Percentiles rank a stretch among this genome's conserved stretches.
Conservation (phyloP, 805 yeast genomes). For the Sugiyamaella lignohabitans region DNA sequence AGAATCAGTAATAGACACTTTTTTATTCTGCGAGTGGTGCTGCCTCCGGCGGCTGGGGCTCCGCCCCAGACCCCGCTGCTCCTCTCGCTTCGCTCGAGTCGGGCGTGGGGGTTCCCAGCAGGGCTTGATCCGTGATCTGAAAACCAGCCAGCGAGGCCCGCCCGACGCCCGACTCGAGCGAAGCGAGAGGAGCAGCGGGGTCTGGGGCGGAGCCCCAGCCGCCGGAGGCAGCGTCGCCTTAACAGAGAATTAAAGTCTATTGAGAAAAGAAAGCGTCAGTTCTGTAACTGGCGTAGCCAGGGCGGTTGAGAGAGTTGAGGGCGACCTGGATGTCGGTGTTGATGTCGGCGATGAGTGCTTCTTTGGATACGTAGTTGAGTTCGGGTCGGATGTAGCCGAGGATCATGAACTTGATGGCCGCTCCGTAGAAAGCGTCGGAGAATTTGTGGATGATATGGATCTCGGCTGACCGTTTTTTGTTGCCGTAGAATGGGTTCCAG, state of each 20-base stretch:
- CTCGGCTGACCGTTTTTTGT: constrained; percentile 72
- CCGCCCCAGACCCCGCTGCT: background rate
- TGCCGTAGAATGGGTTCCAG: constrained; percentile 87
- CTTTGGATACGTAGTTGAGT: constrained; percentile 72
- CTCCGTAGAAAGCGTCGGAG: constrained; percentile 70
- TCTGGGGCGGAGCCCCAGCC: too few relatives aligned
- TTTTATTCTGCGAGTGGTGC: background rate
- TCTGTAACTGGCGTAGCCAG: constrained; percentile 36
- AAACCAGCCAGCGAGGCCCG: too few relatives aligned
- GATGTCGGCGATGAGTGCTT: constrained; percentile 81
- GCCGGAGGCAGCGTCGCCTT: too few relatives aligned
- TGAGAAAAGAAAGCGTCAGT: constrained; percentile 17
- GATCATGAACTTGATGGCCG: constrained; percentile 57
- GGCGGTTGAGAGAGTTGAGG: constrained; percentile 38
- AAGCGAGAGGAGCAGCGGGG: too few relatives aligned
- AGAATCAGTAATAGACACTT: too few relatives aligned
- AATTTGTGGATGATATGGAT: constrained; percentile 79
- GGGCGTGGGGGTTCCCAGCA: too few relatives aligned
- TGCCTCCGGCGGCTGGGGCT: background rate
- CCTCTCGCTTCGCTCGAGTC: background rate
- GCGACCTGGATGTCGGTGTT: constrained; percentile 73
- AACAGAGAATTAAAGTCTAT: background rate
- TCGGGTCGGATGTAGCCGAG: constrained; percentile 92
- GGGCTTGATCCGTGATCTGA: too few relatives aligned
- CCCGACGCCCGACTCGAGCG: too few relatives aligned